Base-by-base conservation (phyloP, 257 asterid genomes). In the Oldenlandia corymbosa region DNA sequence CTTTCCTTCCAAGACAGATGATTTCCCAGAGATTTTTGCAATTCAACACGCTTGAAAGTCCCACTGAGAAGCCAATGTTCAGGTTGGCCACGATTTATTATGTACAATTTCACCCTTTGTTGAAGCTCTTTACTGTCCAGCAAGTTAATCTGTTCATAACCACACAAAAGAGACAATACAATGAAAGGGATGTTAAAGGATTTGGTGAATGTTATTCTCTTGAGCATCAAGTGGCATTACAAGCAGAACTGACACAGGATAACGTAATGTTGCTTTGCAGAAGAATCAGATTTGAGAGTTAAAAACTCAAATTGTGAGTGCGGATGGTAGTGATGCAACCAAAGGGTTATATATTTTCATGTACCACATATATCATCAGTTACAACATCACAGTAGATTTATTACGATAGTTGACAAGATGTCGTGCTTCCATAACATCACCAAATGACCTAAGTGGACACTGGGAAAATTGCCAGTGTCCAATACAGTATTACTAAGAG, bases 1-100 rank as follows among this genome's bases (percentile, higher is more conserved):
- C 99, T 89, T 79, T 93, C 99, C 80, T 89, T 93, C 96, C 97
- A 93, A 41, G 96, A 87, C 18, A 93, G 82, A 85, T 87, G 88
- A 81, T 77, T 87, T 59, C 95, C 99, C 70, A 89, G 91, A 70
- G 99, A 86, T 72, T 85, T 83, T 68, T 85, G 99, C 85, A 90
- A 80, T 69, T 93, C 97, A 68, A 69, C 70, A 39, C 97, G 97
- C 78, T 93, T 93, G 76, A 76, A 93, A 81, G 81, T 76, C 76
- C 91, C 97, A 79, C 84, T 56, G 47, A 80, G 79, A 59, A 84
- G 91, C 97, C 99, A 93, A 74, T 93, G 96, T 82, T 93, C 96
- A 51, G 97, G 95, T 53, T 83, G 91, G 67, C 95, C 97, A 75
- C 90, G 94, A 69, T 85, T 92, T 69, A 81, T 60, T 59, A 79